phyloP scores from a whole-genome alignment of 371 early-diverging fungal genomes.

The Furculomyces boomerangus region DNA sequence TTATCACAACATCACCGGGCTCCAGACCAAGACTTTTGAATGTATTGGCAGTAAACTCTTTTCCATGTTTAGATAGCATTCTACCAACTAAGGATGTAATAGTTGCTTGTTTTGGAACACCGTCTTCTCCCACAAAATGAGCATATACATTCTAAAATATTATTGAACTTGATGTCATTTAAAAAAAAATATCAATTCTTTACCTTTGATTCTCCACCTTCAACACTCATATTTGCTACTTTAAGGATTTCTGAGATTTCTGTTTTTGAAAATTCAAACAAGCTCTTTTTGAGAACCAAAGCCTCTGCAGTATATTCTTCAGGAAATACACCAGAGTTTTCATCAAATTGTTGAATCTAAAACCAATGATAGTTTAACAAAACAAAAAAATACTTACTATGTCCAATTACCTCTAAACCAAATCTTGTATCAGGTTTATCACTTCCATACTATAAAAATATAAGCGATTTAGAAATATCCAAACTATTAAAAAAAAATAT shows the following conservation, averaged over 20 bases:
- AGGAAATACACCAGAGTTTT: background rate
- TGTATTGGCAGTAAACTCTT: background rate
- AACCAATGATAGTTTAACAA: constrained; percentile 6
- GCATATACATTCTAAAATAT: background rate
- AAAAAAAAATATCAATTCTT: no score
- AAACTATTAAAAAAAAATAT: background rate
- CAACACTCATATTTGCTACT: constrained; percentile 35
- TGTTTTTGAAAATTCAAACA: constrained; percentile 6
- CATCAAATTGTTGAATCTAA: constrained; percentile 3
- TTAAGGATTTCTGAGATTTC: constrained; percentile 16
- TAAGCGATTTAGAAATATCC: background rate
- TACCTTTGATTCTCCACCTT: constrained; percentile 35
- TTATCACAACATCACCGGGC: constrained; percentile 36
- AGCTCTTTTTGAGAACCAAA: constrained; percentile 12
- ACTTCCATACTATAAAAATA: constrained; percentile 43
- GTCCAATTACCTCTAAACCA: constrained; percentile 34
- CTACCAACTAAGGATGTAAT: background rate
- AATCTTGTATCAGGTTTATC: constrained; percentile 82
- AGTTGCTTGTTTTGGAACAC: background rate
- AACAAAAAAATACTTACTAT: background rate
- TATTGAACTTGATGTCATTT: background rate
- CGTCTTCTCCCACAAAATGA: background rate
- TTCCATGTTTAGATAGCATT: background rate
- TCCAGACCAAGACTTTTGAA: constrained; percentile 25
- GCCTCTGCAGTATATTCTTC: constrained; percentile 11